A percentile compares a stretch with the other conserved stretches of the same genome.
Evolutionary conservation across 2,329 filamentous ascomycete species (phyloP).

Genomic region (Stachybotrys chlorohalonatus): DNA sequence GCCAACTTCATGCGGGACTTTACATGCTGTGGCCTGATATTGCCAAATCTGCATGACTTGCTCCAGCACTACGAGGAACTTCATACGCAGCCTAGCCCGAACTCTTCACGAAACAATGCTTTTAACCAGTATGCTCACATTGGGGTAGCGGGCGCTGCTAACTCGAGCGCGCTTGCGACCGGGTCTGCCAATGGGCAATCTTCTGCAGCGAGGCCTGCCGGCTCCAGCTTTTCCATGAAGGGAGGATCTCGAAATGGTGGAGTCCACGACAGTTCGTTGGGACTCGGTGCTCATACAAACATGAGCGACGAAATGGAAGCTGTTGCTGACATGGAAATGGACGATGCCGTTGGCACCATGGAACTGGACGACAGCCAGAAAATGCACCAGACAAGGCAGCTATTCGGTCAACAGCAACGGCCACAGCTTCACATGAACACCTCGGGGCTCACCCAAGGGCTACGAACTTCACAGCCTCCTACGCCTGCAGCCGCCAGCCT

Average conservation of each 20-base stretch:
- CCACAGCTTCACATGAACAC: slow-evolving; percentile 77
- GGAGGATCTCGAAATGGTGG: slow-evolving; percentile 18
- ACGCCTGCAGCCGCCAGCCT: slow-evolving; percentile 74
- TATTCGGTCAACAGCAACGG: slow-evolving; percentile 54
- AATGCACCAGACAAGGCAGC: slow-evolving; percentile 60
- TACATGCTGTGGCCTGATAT: slow-evolving; percentile 81
- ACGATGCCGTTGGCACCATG: slow-evolving; percentile 64
- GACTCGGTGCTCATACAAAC: slow-evolving; percentile 31
- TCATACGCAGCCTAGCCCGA: slow-evolving; percentile 62
- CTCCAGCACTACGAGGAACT: slow-evolving; percentile 95
- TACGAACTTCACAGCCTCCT: slow-evolving; percentile 76
- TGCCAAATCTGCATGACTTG: slow-evolving; percentile 88
- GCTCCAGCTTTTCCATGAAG: slow-evolving; percentile 31
- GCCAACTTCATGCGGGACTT: slow-evolving; percentile 98
- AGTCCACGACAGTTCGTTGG: slow-evolving; percentile 25
- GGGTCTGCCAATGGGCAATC: slow-evolving; percentile 18
- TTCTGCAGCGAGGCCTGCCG: slow-evolving; percentile 19
- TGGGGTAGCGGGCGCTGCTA: slow-evolving; percentile 20
- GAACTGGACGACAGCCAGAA: slow-evolving; percentile 54
- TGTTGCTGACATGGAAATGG: slow-evolving; percentile 94
- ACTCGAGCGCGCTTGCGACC: slow-evolving; percentile 20
- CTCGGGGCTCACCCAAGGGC: slow-evolving; percentile 64
- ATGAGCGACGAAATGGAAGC: slow-evolving; percentile 64
- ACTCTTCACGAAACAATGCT: slow-evolving; percentile 28
- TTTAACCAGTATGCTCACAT: slow-evolving; percentile 30